Percentiles rank a stretch among this genome's conserved stretches.
These are phyloP conservation scores for Dactylonectria macrodidyma DNA, from an alignment of 2,329 filamentous ascomycete species.

Conservation along the genomic window DNA sequence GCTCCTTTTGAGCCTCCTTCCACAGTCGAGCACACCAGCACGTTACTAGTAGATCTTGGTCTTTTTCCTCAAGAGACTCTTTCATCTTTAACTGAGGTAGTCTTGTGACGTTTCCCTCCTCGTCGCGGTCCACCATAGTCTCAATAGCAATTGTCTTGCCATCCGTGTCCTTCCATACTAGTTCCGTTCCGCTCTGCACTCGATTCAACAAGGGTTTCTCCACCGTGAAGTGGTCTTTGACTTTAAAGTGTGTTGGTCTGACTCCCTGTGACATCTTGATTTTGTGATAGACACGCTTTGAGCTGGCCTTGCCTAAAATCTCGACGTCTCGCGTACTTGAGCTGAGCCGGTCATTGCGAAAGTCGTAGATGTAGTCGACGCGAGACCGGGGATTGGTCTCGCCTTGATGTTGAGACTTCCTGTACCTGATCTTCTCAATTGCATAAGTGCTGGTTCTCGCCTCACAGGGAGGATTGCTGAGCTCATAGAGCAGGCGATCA, in stretches of 20 bases:
- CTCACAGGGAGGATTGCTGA: constrained; percentile 43
- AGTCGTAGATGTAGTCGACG: constrained; percentile 50
- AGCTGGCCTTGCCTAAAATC: constrained; percentile 40
- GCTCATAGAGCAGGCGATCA: constrained; percentile 41
- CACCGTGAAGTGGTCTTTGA: constrained; percentile 41
- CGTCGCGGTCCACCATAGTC: constrained; percentile 37
- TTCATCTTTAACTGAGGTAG: constrained; percentile 44
- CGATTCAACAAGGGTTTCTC: constrained; percentile 35
- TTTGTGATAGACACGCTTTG: constrained; percentile 39
- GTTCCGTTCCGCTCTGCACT: constrained; percentile 33
- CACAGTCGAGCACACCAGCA: constrained; percentile 49
- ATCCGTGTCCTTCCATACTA: constrained; percentile 42
- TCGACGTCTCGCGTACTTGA: constrained; percentile 9
- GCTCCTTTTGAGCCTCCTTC: constrained; percentile 43
- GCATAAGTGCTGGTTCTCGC: constrained; percentile 36
- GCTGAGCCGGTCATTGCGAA: constrained; percentile 31
- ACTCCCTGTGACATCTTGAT: constrained; percentile 37
- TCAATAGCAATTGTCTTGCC: constrained; percentile 43
- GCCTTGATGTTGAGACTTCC: constrained; percentile 26
- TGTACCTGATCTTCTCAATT: constrained; percentile 47
- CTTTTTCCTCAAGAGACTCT: constrained; percentile 38
- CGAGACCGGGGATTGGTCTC: constrained; percentile 31
- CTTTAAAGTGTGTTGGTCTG: constrained; percentile 33
- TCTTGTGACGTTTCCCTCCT: constrained; percentile 30
- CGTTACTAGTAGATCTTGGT: constrained; percentile 46